Base-by-base conservation (phyloP, 805 yeast species). In the Ogataea wickerhamii region DNA sequence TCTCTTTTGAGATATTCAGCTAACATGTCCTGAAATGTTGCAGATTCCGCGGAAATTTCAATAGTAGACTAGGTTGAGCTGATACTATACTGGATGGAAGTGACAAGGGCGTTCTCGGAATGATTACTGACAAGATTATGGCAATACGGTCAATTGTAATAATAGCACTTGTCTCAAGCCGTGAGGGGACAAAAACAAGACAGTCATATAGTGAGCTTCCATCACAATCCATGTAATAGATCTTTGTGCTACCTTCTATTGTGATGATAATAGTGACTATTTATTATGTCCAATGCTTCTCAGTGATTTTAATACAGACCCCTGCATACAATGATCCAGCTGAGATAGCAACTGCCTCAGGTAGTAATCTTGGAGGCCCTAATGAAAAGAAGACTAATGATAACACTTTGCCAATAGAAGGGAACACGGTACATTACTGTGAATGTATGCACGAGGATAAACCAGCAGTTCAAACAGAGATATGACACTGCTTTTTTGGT, bases 1-100 rank as follows among this genome's bases (percentile, higher is more conserved):
- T 49, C 51, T 2, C 20, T 7, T 6, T 36, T 29, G 17, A 57
- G 18, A 3, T 45, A 33, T 1, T 21, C 16, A 4, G 47, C 36
- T 8, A 57, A 38, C 17, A 43, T 41, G 18, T 28, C 43, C 63
- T 76, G 61, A 21, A 73, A 64, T 6, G 74, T 61, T 0, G 79
- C 77, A 24, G 70, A 63, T 1, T 74, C 71, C 17, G 71, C 53
- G 0, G 78, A 60, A 12, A 73, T 77, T 16, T 78, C 80, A 39
- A 74, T 52, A 0, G 79, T 73, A 3, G 78, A 73, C 1, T 78
- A 78, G 1, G 78, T 71, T 5, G 78, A 65, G 48, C 79, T 61
- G 49, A 74, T 73, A 4, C 78, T 87, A 58, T 89, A 88, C 54
- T 87, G 95, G 40, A 89, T 84, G 0, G 95, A 85, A 0, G 96